A percentile compares a stretch with the other conserved stretches of the same genome.
phyloP scores from a whole-genome alignment of 2,329 filamentous ascomycete species.

The Xylogone sp. region DNA sequence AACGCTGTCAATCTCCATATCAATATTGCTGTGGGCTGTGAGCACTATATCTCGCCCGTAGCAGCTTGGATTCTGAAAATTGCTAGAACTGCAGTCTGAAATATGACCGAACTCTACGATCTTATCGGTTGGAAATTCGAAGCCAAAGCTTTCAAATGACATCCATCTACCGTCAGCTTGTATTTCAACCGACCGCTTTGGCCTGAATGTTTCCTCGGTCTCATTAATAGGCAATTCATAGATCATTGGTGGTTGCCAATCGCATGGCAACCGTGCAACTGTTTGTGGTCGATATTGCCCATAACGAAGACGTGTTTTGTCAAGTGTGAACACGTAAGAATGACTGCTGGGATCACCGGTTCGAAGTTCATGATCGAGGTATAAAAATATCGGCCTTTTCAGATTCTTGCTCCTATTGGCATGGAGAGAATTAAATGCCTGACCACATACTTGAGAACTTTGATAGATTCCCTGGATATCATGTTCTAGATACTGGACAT shows the following conservation, averaged over 20 bases:
- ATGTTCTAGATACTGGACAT: conserved; percentile 24
- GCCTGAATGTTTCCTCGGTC: neutral
- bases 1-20: neutral
- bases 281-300: conserved; percentile 38
- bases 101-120: neutral
- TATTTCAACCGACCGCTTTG: neutral
- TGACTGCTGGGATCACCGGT: conserved; percentile 43
- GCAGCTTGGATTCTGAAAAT: neutral
- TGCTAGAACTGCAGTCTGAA: neutral
- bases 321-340: conserved; percentile 52
- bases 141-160: neutral
- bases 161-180: neutral
- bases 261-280: conserved; percentile 41
- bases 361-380: conserved; percentile 48
- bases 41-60: neutral
- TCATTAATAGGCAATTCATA: neutral
- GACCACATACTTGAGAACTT: conserved; percentile 52
- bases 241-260: conserved; percentile 35
- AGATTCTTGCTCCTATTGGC: conserved; percentile 3
- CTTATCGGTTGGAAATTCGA: neutral
- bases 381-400: conserved; percentile 44
- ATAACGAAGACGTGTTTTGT: conserved; percentile 40
- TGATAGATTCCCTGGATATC: conserved; percentile 48
- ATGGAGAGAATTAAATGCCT: conserved; percentile 51
- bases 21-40: neutral